Conservation (phyloP, 1,139 yeast species). For the Scheffersomyces stambukii region DNA sequence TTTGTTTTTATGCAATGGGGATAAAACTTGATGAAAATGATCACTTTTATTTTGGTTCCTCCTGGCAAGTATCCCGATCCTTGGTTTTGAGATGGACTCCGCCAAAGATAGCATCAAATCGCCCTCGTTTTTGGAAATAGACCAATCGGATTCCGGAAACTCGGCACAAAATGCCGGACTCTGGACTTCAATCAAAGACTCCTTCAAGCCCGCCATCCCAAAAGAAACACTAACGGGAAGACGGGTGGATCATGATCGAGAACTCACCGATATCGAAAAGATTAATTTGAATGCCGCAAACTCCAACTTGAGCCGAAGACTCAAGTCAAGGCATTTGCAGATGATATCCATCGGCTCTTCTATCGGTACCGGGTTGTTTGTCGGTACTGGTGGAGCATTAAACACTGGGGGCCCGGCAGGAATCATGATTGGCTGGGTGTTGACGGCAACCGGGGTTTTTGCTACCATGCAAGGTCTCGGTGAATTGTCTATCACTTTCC, state of each 20-base stretch:
- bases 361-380: conserved; percentile 54
- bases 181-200: conserved; percentile 27
- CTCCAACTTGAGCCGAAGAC: conserved; percentile 33
- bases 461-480: conserved; percentile 41
- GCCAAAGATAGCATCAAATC: too few relatives aligned
- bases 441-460: conserved; percentile 24
- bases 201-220: conserved; percentile 31
- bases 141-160: too few relatives aligned
- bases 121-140: too few relatives aligned
- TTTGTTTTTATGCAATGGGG: too few relatives aligned
- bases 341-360: conserved; percentile 84
- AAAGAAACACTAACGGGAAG: conserved; percentile 14
- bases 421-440: conserved; percentile 47
- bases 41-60: too few relatives aligned
- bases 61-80: too few relatives aligned
- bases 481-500: conserved; percentile 35
- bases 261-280: conserved; percentile 30
- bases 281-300: conserved; percentile 36
- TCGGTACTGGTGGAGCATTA: conserved; percentile 34
- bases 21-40: too few relatives aligned
- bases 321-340: conserved; percentile 37
- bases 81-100: too few relatives aligned
- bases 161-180: too few relatives aligned
- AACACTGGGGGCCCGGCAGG: conserved; percentile 65
- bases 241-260: conserved; percentile 11